phyloP scores from a whole-genome alignment of 176 grass and related monocot genomes.

The Hordeum marinum region DNA sequence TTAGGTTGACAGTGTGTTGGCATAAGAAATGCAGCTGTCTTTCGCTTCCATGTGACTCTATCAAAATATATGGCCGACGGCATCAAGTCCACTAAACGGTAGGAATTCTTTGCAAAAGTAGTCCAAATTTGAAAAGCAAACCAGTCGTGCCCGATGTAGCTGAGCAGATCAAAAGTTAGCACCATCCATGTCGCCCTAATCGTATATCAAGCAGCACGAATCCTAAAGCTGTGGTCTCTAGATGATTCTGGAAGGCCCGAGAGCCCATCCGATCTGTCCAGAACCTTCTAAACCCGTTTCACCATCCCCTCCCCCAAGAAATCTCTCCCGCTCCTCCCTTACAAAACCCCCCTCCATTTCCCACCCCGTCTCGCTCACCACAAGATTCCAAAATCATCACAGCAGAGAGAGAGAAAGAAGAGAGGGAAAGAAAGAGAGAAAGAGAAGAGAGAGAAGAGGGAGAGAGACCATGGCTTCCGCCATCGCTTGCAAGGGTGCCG shows the following conservation, averaged over 20 bases:
- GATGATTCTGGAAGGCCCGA: constrained; percentile 3
- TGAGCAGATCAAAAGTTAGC: no score
- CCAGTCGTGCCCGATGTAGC: no score
- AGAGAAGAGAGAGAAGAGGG: neutral
- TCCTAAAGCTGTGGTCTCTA: neutral
- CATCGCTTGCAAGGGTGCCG: constrained; percentile 11
- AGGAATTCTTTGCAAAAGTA: no score
- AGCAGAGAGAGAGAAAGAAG: neutral
- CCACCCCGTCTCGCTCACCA: neutral
- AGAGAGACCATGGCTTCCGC: constrained; percentile 30
- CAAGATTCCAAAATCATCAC: neutral
- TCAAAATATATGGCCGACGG: no score
- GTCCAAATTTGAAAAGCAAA: no score
- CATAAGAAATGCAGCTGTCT: no score
- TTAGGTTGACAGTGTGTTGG: no score
- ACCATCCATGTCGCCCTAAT: neutral
- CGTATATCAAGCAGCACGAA: neutral
- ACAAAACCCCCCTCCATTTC: neutral
- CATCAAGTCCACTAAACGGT: no score
- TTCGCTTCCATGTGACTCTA: no score
- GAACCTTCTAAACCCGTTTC: constrained; percentile 37
- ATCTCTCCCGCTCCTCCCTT: neutral
- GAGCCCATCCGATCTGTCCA: neutral
- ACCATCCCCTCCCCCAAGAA: constrained; percentile 38
- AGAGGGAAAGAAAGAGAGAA: neutral